Conservation (phyloP, 2,329 filamentous ascomycete species). For the Verticillium dahliae region DNA sequence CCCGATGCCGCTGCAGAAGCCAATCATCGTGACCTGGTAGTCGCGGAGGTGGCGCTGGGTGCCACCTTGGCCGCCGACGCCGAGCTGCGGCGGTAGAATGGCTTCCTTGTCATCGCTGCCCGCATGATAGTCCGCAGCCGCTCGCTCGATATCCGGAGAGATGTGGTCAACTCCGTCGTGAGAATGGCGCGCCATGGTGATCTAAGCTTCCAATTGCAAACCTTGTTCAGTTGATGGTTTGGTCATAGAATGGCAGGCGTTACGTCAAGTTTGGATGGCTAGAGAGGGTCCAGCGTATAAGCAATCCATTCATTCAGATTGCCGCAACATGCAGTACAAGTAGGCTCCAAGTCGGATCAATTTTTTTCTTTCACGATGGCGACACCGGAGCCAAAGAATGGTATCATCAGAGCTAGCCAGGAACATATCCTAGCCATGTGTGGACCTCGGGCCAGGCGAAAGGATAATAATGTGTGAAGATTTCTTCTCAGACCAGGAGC, state of each 20-base stretch:
- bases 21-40: conserved; percentile 8
- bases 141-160: background rate
- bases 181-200: background rate
- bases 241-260: background rate
- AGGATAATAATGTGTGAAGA: background rate
- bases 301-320: background rate
- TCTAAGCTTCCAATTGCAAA: background rate
- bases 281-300: background rate
- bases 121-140: background rate
- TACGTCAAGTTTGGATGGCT: background rate
- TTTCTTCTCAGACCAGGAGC: background rate
- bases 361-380: background rate
- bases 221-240: background rate
- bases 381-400: background rate
- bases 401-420: background rate
- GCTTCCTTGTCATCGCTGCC: conserved; percentile 5
- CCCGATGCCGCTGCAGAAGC: conserved; percentile 25
- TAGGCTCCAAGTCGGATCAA: background rate
- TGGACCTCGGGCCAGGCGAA: background rate
- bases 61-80: conserved; percentile 10
- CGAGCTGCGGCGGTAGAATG: conserved; percentile 9
- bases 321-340: background rate
- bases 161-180: background rate
- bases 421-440: background rate
- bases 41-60: conserved; percentile 11